Conservation (phyloP, 495 filamentous ascomycete genomes). For the Hypoxylon subgilvum region DNA sequence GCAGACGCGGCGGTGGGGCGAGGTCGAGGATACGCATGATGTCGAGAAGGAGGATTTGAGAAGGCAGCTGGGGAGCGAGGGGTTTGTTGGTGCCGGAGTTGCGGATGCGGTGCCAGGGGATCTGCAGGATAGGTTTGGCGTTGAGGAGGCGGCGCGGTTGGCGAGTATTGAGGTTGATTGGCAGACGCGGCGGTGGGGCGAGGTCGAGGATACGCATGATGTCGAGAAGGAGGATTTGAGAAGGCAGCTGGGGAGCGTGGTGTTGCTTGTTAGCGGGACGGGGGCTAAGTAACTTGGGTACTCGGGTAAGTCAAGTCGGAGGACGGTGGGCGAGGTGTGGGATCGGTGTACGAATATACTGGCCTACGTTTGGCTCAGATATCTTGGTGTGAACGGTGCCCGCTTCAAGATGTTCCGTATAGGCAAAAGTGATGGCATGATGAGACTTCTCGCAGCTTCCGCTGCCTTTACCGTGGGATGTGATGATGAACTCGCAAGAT, state of each 20-base stretch:
- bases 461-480: no score
- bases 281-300: constrained; percentile 32
- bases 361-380: no score
- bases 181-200: constrained; percentile 91
- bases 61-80: constrained; percentile 83
- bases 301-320: neutral
- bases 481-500: no score
- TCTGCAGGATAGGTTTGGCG: constrained; percentile 55
- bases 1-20: no score
- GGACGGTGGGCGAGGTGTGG: no score
- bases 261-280: constrained; percentile 73
- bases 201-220: constrained; percentile 98
- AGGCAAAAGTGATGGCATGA: no score
- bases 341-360: no score
- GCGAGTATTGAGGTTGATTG: constrained; percentile 84
- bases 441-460: no score
- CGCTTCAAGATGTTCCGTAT: no score
- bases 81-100: constrained; percentile 52
- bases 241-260: constrained; percentile 85
- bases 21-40: no score
- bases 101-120: constrained; percentile 35
- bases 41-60: no score
- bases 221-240: constrained; percentile 90
- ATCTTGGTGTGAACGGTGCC: no score
- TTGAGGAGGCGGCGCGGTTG: constrained; percentile 75